Conservation (phyloP, 805 yeast species). For the Suhomyces sp. region DNA sequence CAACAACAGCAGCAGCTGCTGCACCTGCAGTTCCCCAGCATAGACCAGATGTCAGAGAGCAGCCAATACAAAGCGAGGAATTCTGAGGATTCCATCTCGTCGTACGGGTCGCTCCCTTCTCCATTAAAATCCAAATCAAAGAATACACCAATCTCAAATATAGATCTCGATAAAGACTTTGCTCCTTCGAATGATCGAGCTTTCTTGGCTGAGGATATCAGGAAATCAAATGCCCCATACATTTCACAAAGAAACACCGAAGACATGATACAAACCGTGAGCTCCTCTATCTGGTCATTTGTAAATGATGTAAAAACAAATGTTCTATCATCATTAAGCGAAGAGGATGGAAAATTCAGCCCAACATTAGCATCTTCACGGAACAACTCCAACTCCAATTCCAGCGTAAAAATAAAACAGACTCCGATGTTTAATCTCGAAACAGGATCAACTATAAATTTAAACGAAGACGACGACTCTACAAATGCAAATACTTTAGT, state of each 20-base stretch:
- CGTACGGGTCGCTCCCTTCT: constrained; percentile 22
- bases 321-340: constrained; percentile 27
- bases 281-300: constrained; percentile 43
- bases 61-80: constrained; percentile 12
- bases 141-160: not conserved
- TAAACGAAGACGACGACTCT: constrained; percentile 9
- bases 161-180: constrained; percentile 1
- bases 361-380: not conserved
- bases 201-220: not conserved
- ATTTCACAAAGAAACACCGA: constrained; percentile 15
- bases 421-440: constrained; percentile 24
- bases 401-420: not conserved
- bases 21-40: constrained; percentile 3
- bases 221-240: not conserved
- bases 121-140: constrained; percentile 26
- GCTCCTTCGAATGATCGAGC: not conserved
- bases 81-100: constrained; percentile 29
- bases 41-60: constrained; percentile 4
- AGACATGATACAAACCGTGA: constrained; percentile 42
- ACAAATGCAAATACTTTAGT: constrained; percentile 1
- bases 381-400: not conserved
- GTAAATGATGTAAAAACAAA: constrained; percentile 41
- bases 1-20: constrained; percentile 1
- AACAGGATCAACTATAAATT: constrained; percentile 24
- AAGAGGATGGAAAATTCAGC: constrained; percentile 8